Evolutionary conservation across 2,329 filamentous ascomycete species (phyloP), one percentile per base, ranked within the genome.

Genomic region (Penicillium italicum): DNA sequence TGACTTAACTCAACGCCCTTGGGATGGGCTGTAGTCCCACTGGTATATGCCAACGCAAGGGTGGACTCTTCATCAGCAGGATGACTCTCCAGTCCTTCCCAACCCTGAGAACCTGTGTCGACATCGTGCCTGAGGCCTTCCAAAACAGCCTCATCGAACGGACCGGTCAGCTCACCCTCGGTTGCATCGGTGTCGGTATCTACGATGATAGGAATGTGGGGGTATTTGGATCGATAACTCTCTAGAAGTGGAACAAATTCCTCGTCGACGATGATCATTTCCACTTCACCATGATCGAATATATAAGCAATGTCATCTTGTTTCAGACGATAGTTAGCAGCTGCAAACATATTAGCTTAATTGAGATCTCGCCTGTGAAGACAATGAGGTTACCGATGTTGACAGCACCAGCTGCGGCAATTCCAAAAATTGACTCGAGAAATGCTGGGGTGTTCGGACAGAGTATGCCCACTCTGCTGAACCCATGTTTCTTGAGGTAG

Each of bases 1-100:
- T 97, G 90, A 1, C 91, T 97, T 69, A 89, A 97, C 53, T 96
- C 86, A 3, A 97, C 93, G 5, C 94, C 94, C 73, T 99, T 97
- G 1, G 94, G 94, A 30, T 83, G 81, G 0, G 92, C 91, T 0
- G 94, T 97, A 1, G 94, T 97, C 4, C 93, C 93, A 28, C 89
- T 94, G 0, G 94, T 99, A 72, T 97, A 97, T 1, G 93, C 90
- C 53, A 99, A 85, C 3, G 92, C 91, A 58, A 97, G 82, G 63
- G 90, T 82, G 57, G 85, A 85, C 62, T 96, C 88, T 71, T 99
- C 94, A 65, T 91, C 82, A 1, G 80, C 77, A 3, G 83, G 82
- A 62, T 91, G 86, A 1, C 84, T 80, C 59, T 89, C 82, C 24
- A 97, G 80, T 0, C 84, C 89, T 14, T 80, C 80, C 93, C 94